Evolutionary conservation across 164 flowering plant species (phyloP).

Genomic region (Euptelea pleiosperma): DNA sequence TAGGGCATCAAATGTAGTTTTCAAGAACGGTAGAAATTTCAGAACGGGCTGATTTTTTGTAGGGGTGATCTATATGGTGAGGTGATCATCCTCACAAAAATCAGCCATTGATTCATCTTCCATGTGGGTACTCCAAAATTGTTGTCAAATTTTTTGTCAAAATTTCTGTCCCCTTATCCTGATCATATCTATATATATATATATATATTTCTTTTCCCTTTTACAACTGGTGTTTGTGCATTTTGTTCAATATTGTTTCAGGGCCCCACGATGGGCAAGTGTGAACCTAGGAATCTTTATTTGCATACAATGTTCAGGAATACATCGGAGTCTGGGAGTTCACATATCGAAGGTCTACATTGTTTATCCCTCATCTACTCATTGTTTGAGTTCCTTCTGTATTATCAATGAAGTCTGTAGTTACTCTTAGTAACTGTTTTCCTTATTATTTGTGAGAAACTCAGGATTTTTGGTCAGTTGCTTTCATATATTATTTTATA

Average conservation of each 20-base stretch:
- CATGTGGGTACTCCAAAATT: too few species aligned
- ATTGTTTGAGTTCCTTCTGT: neutral
- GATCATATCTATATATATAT: too few species aligned
- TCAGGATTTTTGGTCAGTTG: neutral
- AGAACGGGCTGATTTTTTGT: too few species aligned
- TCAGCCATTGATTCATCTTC: too few species aligned
- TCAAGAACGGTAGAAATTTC: too few species aligned
- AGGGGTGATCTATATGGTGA: too few species aligned
- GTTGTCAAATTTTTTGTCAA: too few species aligned
- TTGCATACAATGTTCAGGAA: slow-evolving; percentile 84
- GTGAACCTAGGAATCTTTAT: slow-evolving; percentile 83
- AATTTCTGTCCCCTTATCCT: too few species aligned
- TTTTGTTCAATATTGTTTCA: slow-evolving; percentile 18
- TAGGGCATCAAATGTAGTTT: too few species aligned
- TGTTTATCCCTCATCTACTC: neutral
- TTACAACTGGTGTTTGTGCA: neutral
- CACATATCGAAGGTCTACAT: slow-evolving; percentile 73
- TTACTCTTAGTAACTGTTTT: neutral
- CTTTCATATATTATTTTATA: neutral
- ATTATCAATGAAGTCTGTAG: neutral
- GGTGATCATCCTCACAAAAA: too few species aligned
- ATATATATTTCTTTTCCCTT: neutral
- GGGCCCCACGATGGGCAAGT: slow-evolving; percentile 92
- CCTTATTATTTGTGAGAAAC: neutral
- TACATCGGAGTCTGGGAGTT: slow-evolving; percentile 79